Conservation (phyloP, 805 yeast genomes). For the Ogataea trehalophila region DNA sequence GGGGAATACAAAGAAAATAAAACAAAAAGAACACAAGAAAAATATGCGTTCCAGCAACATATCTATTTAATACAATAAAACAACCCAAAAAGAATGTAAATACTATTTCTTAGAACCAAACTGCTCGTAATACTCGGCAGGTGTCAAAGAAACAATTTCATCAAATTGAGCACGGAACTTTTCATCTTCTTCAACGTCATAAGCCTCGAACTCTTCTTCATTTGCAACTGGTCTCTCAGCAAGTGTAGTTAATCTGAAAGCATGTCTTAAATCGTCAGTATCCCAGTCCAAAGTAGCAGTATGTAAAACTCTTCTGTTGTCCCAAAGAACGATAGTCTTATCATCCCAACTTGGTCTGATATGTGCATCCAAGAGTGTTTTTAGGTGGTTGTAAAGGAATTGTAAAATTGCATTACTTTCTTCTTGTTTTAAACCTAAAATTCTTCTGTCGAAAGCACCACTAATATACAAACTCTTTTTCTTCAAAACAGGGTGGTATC, state of each 20-base stretch:
- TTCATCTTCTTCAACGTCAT: slow-evolving; percentile 17
- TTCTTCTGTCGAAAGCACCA: slow-evolving; percentile 55
- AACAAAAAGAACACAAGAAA: no score
- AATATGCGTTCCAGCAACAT: no score
- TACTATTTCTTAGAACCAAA: neutral
- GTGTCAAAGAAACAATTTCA: slow-evolving; percentile 25
- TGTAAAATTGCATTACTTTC: slow-evolving; percentile 57
- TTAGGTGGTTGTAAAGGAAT: slow-evolving; percentile 47
- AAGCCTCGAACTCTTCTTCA: slow-evolving; percentile 19
- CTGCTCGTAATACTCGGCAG: slow-evolving; percentile 7
- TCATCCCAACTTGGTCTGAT: slow-evolving; percentile 64
- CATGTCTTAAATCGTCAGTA: slow-evolving; percentile 57
- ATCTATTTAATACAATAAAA: no score
- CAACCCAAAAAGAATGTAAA: no score
- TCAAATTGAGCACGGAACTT: neutral
- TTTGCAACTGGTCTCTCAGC: slow-evolving; percentile 55
- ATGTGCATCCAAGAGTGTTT: slow-evolving; percentile 49
- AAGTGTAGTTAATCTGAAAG: slow-evolving; percentile 63
- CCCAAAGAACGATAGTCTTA: slow-evolving; percentile 66
- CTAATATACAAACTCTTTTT: slow-evolving; percentile 51
- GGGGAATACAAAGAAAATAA: no score
- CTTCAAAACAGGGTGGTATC: slow-evolving; percentile 63
- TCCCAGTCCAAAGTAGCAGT: slow-evolving; percentile 64
- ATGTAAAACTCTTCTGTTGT: slow-evolving; percentile 62
- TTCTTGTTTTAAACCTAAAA: slow-evolving; percentile 62